phyloP scores from a whole-genome alignment of 2,329 filamentous ascomycete genomes.

The Pseudocercospora fijiensis region DNA sequence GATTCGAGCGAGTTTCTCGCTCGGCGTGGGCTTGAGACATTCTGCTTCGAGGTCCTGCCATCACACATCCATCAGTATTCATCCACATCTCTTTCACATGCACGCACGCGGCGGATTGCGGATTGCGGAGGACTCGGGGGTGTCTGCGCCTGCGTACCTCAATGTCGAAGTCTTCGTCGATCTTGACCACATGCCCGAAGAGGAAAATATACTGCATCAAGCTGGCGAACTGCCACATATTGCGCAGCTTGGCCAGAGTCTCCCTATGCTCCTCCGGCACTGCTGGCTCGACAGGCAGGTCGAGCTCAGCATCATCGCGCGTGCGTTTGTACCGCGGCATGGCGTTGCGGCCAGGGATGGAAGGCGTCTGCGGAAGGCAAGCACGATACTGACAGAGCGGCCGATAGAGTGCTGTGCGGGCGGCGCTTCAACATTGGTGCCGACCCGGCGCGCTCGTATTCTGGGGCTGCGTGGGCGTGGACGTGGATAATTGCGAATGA shows the following conservation, averaged over 20 bases:
- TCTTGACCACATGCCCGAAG: conserved; percentile 85
- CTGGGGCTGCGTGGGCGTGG: neutral
- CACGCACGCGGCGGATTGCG: conserved; percentile 3
- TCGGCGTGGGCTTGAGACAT: conserved; percentile 73
- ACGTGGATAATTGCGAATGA: neutral
- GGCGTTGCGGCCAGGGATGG: conserved; percentile 9
- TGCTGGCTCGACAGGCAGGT: conserved; percentile 31
- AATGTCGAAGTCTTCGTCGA: conserved; percentile 83
- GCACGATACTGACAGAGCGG: neutral
- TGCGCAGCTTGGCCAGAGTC: conserved; percentile 69
- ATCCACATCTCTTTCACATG: neutral
- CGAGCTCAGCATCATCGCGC: conserved; percentile 54
- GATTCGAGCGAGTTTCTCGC: conserved; percentile 73
- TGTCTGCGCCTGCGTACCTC: conserved; percentile 61
- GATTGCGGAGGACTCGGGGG: conserved; percentile 18
- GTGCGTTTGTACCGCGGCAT: conserved; percentile 59
- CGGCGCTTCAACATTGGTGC: neutral
- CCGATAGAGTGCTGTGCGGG: neutral
- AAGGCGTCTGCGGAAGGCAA: neutral
- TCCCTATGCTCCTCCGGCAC: conserved; percentile 36
- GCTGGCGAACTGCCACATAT: conserved; percentile 94
- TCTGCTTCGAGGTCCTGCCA: conserved; percentile 80
- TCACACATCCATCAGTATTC: conserved; percentile 31
- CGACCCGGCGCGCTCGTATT: neutral
- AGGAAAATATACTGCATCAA: conserved; percentile 90